These are phyloP conservation scores for Cryphonectria nitschkei DNA, from an alignment of 2,329 filamentous ascomycete genomes.

Conservation along the genomic window DNA sequence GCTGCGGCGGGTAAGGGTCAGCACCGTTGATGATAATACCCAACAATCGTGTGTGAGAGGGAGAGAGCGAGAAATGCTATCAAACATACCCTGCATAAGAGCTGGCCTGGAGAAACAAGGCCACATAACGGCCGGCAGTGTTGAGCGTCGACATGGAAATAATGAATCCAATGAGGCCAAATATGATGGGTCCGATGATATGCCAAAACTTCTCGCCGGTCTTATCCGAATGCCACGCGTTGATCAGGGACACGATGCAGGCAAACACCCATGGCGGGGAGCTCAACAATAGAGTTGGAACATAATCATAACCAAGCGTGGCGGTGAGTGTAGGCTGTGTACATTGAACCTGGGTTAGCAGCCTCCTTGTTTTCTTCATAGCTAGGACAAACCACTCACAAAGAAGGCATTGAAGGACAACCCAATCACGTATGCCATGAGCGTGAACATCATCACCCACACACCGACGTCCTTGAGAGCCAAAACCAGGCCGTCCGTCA, in stretches of 20 bases:
- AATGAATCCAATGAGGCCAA: slow-evolving; percentile 60
- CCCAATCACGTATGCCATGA: slow-evolving; percentile 64
- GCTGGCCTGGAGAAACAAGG: slow-evolving; percentile 61
- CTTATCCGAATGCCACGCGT: slow-evolving; percentile 60
- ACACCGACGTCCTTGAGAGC: slow-evolving; percentile 64
- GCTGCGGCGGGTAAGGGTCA: slow-evolving; percentile 36
- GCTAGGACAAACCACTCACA: slow-evolving; percentile 36
- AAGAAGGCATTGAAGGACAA: slow-evolving; percentile 64
- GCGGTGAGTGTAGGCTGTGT: slow-evolving; percentile 52
- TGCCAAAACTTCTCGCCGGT: slow-evolving; percentile 64
- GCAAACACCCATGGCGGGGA: slow-evolving; percentile 63
- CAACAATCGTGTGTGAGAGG: background rate
- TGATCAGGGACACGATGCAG: slow-evolving; percentile 58
- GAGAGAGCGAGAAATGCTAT: slow-evolving; percentile 38
- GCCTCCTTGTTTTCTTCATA: background rate
- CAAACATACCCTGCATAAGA: slow-evolving; percentile 54
- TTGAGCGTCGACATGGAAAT: slow-evolving; percentile 63
- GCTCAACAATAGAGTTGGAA: slow-evolving; percentile 59
- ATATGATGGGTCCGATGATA: slow-evolving; percentile 55
- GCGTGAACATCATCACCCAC: slow-evolving; percentile 66
- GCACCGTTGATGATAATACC: slow-evolving; percentile 39
- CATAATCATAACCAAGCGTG: slow-evolving; percentile 56
- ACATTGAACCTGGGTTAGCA: background rate
- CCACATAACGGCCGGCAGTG: slow-evolving; percentile 60
- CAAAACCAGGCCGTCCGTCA: slow-evolving; percentile 59